Conservation (phyloP, 140 eudicot species). For the Stevia rebaudiana region DNA sequence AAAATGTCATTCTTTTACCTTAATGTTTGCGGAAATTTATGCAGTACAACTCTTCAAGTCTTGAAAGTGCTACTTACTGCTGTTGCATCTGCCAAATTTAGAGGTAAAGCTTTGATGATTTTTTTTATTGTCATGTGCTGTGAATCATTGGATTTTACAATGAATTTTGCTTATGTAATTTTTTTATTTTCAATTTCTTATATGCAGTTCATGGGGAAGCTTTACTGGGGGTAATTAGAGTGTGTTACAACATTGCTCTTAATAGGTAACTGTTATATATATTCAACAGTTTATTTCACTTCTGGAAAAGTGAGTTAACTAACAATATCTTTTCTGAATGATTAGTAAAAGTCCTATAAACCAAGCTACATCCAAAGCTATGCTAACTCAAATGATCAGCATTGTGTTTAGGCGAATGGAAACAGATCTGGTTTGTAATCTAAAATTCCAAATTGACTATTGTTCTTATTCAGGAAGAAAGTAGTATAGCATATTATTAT, state of each 20-base stretch:
- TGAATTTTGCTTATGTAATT: neutral
- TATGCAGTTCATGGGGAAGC: constrained; percentile 96
- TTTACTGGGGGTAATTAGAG: constrained; percentile 84
- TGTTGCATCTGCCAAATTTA: constrained; percentile 85
- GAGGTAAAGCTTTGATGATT: constrained; percentile 49
- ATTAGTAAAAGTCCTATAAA: constrained; percentile 93
- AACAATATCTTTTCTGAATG: constrained; percentile 24
- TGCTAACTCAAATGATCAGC: constrained; percentile 98
- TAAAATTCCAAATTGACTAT: neutral
- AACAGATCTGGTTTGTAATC: constrained; percentile 63
- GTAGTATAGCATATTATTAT: neutral
- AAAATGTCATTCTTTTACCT: constrained; percentile 5
- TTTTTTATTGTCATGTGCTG: constrained; percentile 4
- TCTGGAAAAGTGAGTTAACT: constrained; percentile 18
- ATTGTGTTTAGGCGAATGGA: constrained; percentile 93
- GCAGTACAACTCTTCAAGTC: constrained; percentile 96
- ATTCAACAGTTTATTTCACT: constrained; percentile 1
- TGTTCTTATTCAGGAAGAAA: constrained; percentile 7
- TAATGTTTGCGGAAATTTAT: constrained; percentile 29
- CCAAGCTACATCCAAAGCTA: constrained; percentile 99
- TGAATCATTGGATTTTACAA: neutral
- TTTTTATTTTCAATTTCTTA: constrained; percentile 9
- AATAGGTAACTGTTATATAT: constrained; percentile 57
- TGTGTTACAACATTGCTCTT: constrained; percentile 94
- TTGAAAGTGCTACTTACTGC: constrained; percentile 98